Evolutionary conservation across 2,329 filamentous ascomycete genomes (phyloP), one percentile per base, ranked within the genome.

Genomic region (Xylariaceae sp.): DNA sequence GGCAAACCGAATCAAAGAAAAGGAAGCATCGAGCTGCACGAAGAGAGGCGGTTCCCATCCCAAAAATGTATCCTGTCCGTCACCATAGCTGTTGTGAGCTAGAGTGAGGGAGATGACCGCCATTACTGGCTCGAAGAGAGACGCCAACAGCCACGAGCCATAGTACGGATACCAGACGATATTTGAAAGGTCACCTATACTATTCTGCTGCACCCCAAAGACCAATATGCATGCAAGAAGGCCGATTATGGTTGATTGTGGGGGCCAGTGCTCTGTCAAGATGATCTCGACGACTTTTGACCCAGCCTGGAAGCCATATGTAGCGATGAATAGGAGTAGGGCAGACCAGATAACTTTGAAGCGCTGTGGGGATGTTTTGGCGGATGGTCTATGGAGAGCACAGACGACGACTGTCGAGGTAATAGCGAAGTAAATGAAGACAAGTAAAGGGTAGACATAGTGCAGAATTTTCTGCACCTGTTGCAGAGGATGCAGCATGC

Each of bases 81-180:
- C 32, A 3, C 42, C 40, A 25, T 40, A 44, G 17, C 34, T 43
- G 22, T 55, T 22, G 48, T 56, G 37, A 42, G 52, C 34, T 37
- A 55, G 56, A 36, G 66, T 42, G 17, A 61, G 61, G 32, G 65
- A 59, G 16, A 77, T 53, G 12, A 67, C 54, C 20, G 73, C 60
- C 23, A 81, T 65, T 39, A 61, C 55, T 1, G 74, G 59, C 56
- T 88, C 85, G 27, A 79, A 75, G 12, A 71, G 55, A 6, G 84
- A 64, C 12, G 77, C 77, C 14, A 86, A 62, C 22, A 77, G 53
- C 73, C 83, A 85, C 11, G 79, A 77, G 16, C 80, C 82, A 51
- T 77, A 76, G 50, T 80, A 82, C 0, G 83, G 80, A 54, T 83
- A 80, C 73, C 80, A 83, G 8, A 80, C 71, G 2, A 74, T 70